phyloP scores from a whole-genome alignment of 106 monocot species.

The Vanilla planifolia region DNA sequence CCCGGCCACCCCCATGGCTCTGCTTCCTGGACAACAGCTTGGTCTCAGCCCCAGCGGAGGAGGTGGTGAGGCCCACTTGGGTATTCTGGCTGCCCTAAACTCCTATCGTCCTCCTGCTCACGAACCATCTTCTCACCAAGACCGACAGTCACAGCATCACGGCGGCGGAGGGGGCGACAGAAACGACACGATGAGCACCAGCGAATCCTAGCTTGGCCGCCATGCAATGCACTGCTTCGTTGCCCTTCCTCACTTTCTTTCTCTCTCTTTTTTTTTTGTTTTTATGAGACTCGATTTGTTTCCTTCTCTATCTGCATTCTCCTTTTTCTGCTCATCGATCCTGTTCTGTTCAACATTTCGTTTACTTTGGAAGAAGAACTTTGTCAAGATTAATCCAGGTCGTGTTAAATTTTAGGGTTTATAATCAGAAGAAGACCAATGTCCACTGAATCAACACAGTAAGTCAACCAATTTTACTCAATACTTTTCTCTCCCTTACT shows the following conservation, averaged over 20 bases:
- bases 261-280: background rate
- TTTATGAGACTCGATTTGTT: background rate
- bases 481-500: background rate
- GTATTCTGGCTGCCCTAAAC: conserved; percentile 54
- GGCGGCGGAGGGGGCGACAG: conserved; percentile 29
- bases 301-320: background rate
- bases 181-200: conserved; percentile 67
- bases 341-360: background rate
- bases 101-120: conserved; percentile 33
- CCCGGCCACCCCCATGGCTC: conserved; percentile 31
- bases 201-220: conserved; percentile 4
- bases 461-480: conserved; percentile 1
- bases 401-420: too few species aligned
- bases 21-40: conserved; percentile 41
- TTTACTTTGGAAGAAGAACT: too few species aligned
- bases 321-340: background rate
- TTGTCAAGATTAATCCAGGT: too few species aligned
- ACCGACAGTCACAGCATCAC: conserved; percentile 12
- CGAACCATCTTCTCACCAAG: background rate
- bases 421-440: too few species aligned
- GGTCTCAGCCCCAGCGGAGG: conserved; percentile 16
- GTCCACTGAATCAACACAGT: background rate
- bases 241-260: background rate
- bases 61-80: conserved; percentile 47
- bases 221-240: background rate